Evolutionary conservation across 83 land plant genomes (phyloP).

Genomic region (Picea engelmannii): DNA sequence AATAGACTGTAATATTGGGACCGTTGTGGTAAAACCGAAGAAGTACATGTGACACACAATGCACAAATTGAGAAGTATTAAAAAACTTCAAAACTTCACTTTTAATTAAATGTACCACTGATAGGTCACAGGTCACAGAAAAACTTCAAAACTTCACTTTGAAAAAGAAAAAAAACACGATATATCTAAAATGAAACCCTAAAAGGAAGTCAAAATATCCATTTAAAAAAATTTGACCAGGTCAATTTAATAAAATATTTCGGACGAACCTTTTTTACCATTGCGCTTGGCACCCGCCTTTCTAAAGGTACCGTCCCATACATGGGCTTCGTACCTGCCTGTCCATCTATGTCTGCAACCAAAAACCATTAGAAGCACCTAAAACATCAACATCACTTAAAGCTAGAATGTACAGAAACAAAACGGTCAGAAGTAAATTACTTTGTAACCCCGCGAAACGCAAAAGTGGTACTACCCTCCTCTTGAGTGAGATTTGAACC

Average conservation of each 20-base stretch:
- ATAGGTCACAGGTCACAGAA: background rate
- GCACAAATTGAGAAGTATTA: background rate
- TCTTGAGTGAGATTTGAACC: no score
- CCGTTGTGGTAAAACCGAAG: background rate
- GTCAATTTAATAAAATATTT: background rate
- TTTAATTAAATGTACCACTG: background rate
- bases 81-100: background rate
- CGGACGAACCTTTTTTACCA: background rate
- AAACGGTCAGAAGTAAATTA: no score
- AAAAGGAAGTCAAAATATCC: no score
- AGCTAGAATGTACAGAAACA: no score
- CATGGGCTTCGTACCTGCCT: conserved; percentile 24
- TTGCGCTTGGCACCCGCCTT: background rate
- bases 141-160: background rate
- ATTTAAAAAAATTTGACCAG: no score
- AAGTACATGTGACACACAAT: background rate
- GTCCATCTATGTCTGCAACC: no score
- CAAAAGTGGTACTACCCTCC: no score
- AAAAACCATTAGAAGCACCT: no score
- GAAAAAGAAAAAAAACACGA: no score
- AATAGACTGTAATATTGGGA: conserved; percentile 5
- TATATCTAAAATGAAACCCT: no score
- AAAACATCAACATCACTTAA: no score
- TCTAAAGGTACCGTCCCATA: conserved; percentile 26
- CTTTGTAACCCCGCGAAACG: no score